Evolutionary conservation across 768 basidiomycete genomes (phyloP), one percentile per base, ranked within the genome.

Genomic region (Amanita molliuscula): DNA sequence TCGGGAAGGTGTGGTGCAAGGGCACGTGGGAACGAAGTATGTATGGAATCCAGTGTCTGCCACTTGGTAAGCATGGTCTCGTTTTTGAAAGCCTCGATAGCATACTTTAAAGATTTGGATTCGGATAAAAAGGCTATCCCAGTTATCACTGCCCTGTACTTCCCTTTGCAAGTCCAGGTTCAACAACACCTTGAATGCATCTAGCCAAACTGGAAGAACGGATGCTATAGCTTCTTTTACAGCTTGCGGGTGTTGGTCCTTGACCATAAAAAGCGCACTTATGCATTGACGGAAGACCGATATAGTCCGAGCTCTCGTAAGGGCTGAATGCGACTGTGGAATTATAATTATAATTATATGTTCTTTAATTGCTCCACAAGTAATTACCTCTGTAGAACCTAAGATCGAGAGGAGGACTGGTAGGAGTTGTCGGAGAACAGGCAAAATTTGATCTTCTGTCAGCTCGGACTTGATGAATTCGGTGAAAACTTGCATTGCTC

Each of bases 401-500:
- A 97, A 66, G 47, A 97, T 89, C 7, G 69, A 62, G 15, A 96
- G 73, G 16, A 99, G 72, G 4, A 91, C 85, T 1, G 96, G 96
- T 2, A 95, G 71, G 33, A 98, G 75, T 61, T 92, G 79, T 37
- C 84, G 81, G n/a, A 96, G 76, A 16, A 98, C 82, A 9, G 91
- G 93, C 1, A 98, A 67, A 29, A 96, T 82, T 71, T 97, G 95
- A 60, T 97, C 94, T 61, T 97, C 96, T 7, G 88, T 87, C 54
- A 98, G 68, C 60, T 94, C 94, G 6, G 87, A 81, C 64, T 88
- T 85, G 60, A 95, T 88, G 64, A 97, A 94, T 59, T 99, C 96
- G 7, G 84, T 84, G 59, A 99, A 81, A 18, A 98, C 88, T 63
- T 93, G 84, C 88, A 99, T 92, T 20, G 94, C 86, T 20, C 96